Percentiles rank a stretch among this genome's conserved stretches.
Evolutionary conservation across 2,329 filamentous ascomycete genomes (phyloP).

Genomic region (Pseudogymnoascus sp.): DNA sequence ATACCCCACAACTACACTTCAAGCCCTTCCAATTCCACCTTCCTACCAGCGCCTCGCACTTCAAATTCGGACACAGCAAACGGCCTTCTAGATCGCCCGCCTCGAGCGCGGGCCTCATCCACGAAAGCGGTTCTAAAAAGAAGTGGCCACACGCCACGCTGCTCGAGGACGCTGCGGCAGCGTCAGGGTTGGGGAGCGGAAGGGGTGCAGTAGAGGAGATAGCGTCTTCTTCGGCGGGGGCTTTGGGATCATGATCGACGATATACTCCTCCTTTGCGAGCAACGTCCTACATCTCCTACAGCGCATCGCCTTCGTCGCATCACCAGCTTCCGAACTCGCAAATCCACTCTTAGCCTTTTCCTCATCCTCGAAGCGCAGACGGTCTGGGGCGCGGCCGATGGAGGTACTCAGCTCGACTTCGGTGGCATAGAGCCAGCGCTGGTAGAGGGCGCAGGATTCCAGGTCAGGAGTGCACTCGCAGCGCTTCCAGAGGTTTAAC

Average conservation of each 20-base stretch:
- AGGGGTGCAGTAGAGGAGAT: slow-evolving; percentile 18
- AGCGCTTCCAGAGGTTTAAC: slow-evolving; percentile 76
- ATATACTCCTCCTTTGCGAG: slow-evolving; percentile 36
- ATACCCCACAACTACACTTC: slow-evolving; percentile 81
- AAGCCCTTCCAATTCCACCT: slow-evolving; percentile 96
- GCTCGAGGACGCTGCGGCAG: slow-evolving; percentile 25
- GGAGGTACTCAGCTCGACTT: slow-evolving; percentile 59
- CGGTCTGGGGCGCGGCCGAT: slow-evolving; percentile 71
- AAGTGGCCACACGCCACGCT: slow-evolving; percentile 61
- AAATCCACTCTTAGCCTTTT: slow-evolving; percentile 30
- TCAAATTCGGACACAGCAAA: slow-evolving; percentile 68
- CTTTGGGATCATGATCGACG: slow-evolving; percentile 40
- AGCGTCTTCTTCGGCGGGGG: slow-evolving; percentile 16
- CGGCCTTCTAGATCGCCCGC: slow-evolving; percentile 76
- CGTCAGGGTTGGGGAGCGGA: slow-evolving; percentile 19
- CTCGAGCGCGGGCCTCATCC: slow-evolving; percentile 84
- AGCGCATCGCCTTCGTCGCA: slow-evolving; percentile 54
- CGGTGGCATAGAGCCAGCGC: slow-evolving; percentile 61
- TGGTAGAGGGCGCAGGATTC: slow-evolving; percentile 71
- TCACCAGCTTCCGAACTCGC: slow-evolving; percentile 15
- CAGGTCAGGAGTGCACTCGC: slow-evolving; percentile 66
- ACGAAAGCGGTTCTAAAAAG: slow-evolving; percentile 85
- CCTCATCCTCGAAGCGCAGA: slow-evolving; percentile 75
- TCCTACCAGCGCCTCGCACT: slow-evolving; percentile 76
- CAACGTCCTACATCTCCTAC: slow-evolving; percentile 71